phyloP scores from a whole-genome alignment of 805 yeast species.

The Candida tibetensis region DNA sequence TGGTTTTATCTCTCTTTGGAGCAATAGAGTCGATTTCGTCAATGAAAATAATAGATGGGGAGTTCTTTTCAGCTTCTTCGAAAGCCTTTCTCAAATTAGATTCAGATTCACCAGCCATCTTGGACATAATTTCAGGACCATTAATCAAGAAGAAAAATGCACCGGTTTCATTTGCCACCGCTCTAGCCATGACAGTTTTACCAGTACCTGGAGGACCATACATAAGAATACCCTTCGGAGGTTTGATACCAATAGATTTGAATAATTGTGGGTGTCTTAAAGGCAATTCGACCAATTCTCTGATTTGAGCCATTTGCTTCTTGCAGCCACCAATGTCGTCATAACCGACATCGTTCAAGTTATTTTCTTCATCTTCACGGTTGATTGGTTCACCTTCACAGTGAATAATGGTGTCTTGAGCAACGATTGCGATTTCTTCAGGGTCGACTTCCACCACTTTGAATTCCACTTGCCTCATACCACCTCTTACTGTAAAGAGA shows the following conservation, averaged over 20 bases:
- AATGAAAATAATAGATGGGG: slow-evolving; percentile 95
- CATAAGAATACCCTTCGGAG: slow-evolving; percentile 97
- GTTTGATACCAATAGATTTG: slow-evolving; percentile 97
- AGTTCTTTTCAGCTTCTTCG: slow-evolving; percentile 98
- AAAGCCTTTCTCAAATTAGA: slow-evolving; percentile 96
- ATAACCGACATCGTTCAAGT: slow-evolving; percentile 94
- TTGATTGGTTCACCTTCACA: slow-evolving; percentile 99
- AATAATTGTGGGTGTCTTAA: slow-evolving; percentile 97
- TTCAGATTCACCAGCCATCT: slow-evolving; percentile 99
- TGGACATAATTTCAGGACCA: slow-evolving; percentile 99
- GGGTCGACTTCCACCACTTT: slow-evolving; percentile 98
- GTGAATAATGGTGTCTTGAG: slow-evolving; percentile 97
- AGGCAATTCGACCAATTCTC: slow-evolving; percentile 97
- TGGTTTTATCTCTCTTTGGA: slow-evolving; percentile 99
- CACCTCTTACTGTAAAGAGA: slow-evolving; percentile 93
- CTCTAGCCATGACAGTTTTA: slow-evolving; percentile 98
- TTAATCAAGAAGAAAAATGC: slow-evolving; percentile 97
- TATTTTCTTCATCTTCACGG: slow-evolving; percentile 97
- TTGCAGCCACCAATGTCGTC: slow-evolving; percentile 99
- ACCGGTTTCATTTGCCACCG: slow-evolving; percentile 99
- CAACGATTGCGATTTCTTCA: slow-evolving; percentile 93
- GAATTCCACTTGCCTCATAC: slow-evolving; percentile 99
- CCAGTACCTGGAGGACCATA: slow-evolving; percentile 99
- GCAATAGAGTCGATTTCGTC: slow-evolving; percentile 99
- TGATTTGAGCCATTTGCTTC: slow-evolving; percentile 98